phyloP scores from a whole-genome alignment of 192 early-diverging fungal species.

The Backusella parvicylindrica region DNA sequence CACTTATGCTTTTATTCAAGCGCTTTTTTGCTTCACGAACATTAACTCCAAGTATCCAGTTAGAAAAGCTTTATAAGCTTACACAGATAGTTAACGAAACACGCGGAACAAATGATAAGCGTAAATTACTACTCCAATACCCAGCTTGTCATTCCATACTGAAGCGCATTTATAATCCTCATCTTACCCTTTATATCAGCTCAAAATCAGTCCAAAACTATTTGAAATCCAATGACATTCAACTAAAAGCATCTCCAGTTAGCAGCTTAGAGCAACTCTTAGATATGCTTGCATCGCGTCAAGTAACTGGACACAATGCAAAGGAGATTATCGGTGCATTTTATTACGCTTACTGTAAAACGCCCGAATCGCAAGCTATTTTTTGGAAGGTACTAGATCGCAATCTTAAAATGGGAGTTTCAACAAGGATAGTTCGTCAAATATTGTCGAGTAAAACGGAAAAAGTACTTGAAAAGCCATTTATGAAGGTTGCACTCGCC shows the following conservation, averaged over 20 bases:
- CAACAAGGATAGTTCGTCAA: slow-evolving; percentile 10
- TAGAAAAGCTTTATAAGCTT: slow-evolving; percentile 9
- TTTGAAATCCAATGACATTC: not conserved
- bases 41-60: not conserved
- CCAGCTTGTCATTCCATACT: slow-evolving; percentile 11
- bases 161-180: slow-evolving; percentile 30
- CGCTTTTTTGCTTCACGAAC: not conserved
- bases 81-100: slow-evolving; percentile 20
- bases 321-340: slow-evolving; percentile 11
- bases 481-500: slow-evolving; percentile 22
- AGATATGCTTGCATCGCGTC: slow-evolving; percentile 18
- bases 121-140: slow-evolving; percentile 6
- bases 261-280: slow-evolving; percentile 6
- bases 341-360: slow-evolving; percentile 10
- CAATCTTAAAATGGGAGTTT: slow-evolving; percentile 33
- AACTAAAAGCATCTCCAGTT: too few species aligned
- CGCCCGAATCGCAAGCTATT: slow-evolving; percentile 6
- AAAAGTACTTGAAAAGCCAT: not conserved
- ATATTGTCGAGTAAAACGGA: slow-evolving; percentile 1
- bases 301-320: slow-evolving; percentile 19
- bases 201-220: slow-evolving; percentile 8
- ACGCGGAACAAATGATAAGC: slow-evolving; percentile 16
- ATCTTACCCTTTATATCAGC: not conserved
- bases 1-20: not conserved
- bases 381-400: slow-evolving; percentile 35